These are phyloP conservation scores for Penicillium angulare DNA, from an alignment of 495 filamentous ascomycete genomes.

Conservation along the genomic window DNA sequence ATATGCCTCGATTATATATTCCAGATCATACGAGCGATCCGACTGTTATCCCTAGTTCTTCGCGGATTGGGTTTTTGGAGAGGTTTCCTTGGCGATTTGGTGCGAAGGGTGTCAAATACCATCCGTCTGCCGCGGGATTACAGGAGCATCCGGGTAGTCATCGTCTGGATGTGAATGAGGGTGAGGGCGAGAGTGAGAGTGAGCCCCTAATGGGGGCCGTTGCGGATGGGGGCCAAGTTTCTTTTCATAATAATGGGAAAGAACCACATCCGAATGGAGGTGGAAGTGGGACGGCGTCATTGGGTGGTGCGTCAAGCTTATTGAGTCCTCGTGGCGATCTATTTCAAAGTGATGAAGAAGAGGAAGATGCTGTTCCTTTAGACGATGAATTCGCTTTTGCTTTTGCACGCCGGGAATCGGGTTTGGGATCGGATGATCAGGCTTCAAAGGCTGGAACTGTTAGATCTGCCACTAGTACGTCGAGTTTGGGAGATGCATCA, in stretches of 20 bases:
- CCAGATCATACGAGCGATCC: conserved; percentile 68
- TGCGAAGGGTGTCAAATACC: conserved; percentile 75
- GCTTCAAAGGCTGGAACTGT: conserved; percentile 68
- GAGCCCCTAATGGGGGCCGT: conserved; percentile 71
- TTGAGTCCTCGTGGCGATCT: conserved; percentile 91
- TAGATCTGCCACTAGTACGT: conserved; percentile 53
- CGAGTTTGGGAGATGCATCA: conserved; percentile 55
- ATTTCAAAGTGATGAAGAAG: conserved; percentile 89
- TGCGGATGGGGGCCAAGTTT: conserved; percentile 34
- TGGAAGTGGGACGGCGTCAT: conserved; percentile 79
- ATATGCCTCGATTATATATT: conserved; percentile 62
- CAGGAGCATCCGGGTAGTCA: conserved; percentile 75
- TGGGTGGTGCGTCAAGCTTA: conserved; percentile 81
- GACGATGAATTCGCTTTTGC: conserved; percentile 90
- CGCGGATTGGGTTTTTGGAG: conserved; percentile 80
- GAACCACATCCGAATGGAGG: too few relatives aligned
- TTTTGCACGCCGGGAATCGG: conserved; percentile 64
- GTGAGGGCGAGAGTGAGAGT: conserved; percentile 54
- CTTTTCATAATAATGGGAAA: conserved; percentile 46
- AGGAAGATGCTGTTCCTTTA: conserved; percentile 88
- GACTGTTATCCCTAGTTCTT: conserved; percentile 86
- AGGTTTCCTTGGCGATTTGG: conserved; percentile 84
- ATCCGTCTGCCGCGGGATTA: conserved; percentile 85
- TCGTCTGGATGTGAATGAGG: conserved; percentile 52
- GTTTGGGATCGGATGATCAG: conserved; percentile 62